Evolutionary conservation across 2,329 filamentous ascomycete genomes (phyloP), one percentile per base, ranked within the genome.

Genomic region (Trichoderma arundinaceum): DNA sequence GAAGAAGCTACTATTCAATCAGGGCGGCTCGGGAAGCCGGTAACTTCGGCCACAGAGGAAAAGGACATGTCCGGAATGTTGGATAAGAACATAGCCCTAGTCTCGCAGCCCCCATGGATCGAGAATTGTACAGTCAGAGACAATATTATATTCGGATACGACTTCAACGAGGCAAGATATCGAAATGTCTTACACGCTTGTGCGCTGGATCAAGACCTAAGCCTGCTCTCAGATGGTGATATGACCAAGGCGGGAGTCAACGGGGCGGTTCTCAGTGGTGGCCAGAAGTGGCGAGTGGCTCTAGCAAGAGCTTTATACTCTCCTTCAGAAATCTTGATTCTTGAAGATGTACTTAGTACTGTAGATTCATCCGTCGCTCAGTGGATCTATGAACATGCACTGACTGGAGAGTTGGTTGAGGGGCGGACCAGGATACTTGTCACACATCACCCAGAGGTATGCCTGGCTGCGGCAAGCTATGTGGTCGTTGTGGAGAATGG

Each of bases 221-320:
- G 7, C 12, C 1, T 13, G 10, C 41, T 59, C 12, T 3, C 38
- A 28, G 6, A 17, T 2, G 56, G 56, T 8, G 56, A 59, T 7
- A 15, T 22, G 17, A 71, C 68, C 53, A 60, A 69, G 22, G 53
- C 33, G 6, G 32, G 32, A 41, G 33, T 41, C 17, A 32, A 52
- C 8, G 68, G 67, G 19, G 15, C 67, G 19, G 66, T 68, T 19
- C 44, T 71, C 46, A 68, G 69, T 64, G 67, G 68, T 13, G 68
- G 73, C 33, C 66, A 74, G 59, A 64, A 70, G 13, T 71, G 73
- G 35, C 69, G 72, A 13, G 66, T 74, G 17, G 70, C 56, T 15
- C 17, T 59, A 19, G 56, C 56, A 15, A 35, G 56, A 12, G 56
- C 56, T 1, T 12, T 59, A 5, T 59, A 59, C 17, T 19, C 56